Base-by-base conservation (phyloP, 2,329 filamentous ascomycete species). In the Pseudomassariella vexata region DNA sequence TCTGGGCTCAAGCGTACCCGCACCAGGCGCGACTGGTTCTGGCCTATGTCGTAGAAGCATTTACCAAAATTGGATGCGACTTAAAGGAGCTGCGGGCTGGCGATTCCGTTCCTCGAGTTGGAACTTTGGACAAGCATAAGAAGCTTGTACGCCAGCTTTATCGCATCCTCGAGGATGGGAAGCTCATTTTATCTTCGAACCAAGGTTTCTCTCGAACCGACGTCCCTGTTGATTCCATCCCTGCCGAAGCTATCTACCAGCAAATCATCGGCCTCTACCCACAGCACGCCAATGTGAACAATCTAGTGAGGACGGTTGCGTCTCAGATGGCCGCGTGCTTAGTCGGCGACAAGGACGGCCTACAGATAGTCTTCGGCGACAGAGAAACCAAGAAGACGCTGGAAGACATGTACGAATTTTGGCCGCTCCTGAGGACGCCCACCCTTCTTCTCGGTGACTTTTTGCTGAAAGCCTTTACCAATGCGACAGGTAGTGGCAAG, bases 31-130 rank as follows among this genome's bases (percentile, higher is more conserved):
- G 43, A 1, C 45, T 62, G 2, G 46, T 60, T 4, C 21, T 57
- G 2, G 45, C 47, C 2, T 62, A 62, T 22, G 41, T 55, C 3
- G 33, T 49, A 1, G 49, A 57, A 21, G 56, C 54, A 0, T 60
- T 60, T 24, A 14, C 32, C 5, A 20, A 35, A 2, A 35, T 61
- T 0, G 56, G 51, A 3, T 56, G 48, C 25, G 31, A 48, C 9
- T 26, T 60, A 2, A 14, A 9, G 3, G 5, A 14, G 2, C 15
- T 56, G 1, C 5, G 17, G 5, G 6, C 33, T 4, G 55, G 52
- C 6, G 37, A 45, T 4, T 19, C 5, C 3, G 25, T 55, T 0
- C 47, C 49, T 1, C 14, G 30, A 1, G 38, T 56, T 5, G 20
- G 10, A 2, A 24, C 35, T 5, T 31, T 53, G 5, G 30, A 42